phyloP scores from a whole-genome alignment of 768 basidiomycete genomes.

The Amyloporia xantha region DNA sequence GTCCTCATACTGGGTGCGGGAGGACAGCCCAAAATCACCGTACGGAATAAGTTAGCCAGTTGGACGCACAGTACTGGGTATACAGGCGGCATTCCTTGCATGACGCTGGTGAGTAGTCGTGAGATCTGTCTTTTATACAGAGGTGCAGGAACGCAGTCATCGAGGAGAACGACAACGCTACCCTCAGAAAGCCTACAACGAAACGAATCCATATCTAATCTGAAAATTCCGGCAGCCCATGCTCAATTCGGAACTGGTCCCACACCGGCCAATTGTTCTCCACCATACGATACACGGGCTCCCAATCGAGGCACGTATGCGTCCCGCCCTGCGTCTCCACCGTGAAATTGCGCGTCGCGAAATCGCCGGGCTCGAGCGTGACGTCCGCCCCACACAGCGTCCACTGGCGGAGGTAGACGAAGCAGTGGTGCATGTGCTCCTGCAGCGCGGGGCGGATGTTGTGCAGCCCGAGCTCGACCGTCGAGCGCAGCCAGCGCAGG shows the following conservation, averaged over 20 bases:
- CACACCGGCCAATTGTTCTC: constrained; percentile 14
- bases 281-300: constrained; percentile 18
- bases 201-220: too few relatives aligned
- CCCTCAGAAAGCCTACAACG: too few relatives aligned
- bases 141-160: too few relatives aligned
- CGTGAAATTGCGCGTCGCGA: constrained; percentile 12
- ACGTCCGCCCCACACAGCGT: constrained; percentile 27
- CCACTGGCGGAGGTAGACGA: constrained; percentile 27
- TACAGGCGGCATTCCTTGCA: too few relatives aligned
- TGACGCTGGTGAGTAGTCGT: too few relatives aligned
- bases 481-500: constrained; percentile 22
- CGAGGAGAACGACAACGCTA: too few relatives aligned
- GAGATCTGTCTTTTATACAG: too few relatives aligned
- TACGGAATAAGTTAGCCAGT: too few relatives aligned
- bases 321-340: constrained; percentile 15
- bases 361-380: constrained; percentile 24
- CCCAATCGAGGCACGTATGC: constrained; percentile 25
- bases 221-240: constrained; percentile 8
- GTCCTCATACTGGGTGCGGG: too few relatives aligned
- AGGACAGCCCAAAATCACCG: too few relatives aligned
- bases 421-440: constrained; percentile 26
- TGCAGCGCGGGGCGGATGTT: constrained; percentile 5
- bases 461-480: constrained; percentile 13
- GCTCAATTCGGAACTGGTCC: constrained; percentile 8
- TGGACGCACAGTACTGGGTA: too few relatives aligned